These are phyloP conservation scores for Sanghuangporus baumii DNA, from an alignment of 1,284 basidiomycete genomes.

Conservation along the genomic window DNA sequence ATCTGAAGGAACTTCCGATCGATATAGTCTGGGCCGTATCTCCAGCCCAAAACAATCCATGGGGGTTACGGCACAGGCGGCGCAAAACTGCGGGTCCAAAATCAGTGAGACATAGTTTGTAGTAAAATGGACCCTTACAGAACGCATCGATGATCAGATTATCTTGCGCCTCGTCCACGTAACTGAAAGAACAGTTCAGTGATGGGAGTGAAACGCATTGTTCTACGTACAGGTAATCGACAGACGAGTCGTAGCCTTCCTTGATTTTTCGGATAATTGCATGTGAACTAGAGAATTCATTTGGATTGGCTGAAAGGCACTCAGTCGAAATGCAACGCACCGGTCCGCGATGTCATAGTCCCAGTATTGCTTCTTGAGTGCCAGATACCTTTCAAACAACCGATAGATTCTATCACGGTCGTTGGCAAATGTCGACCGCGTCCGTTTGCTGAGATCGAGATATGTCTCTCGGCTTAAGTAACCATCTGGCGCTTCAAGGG, in stretches of 20 bases:
- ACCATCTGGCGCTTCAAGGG: slow-evolving; percentile 31
- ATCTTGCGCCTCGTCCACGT: slow-evolving; percentile 71
- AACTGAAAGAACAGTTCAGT: slow-evolving; percentile 34
- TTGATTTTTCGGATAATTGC: slow-evolving; percentile 39
- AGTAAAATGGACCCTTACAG: slow-evolving; percentile 33
- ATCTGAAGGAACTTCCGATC: slow-evolving; percentile 64
- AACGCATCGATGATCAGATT: slow-evolving; percentile 62
- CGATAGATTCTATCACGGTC: slow-evolving; percentile 45
- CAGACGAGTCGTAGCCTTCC: slow-evolving; percentile 25
- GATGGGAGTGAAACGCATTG: background rate
- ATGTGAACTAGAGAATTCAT: slow-evolving; percentile 37
- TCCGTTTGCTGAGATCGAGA: slow-evolving; percentile 40
- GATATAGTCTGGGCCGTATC: slow-evolving; percentile 77
- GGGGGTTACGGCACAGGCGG: slow-evolving; percentile 51
- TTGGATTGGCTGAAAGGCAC: background rate
- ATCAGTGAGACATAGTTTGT: background rate
- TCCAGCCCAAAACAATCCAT: slow-evolving; percentile 73
- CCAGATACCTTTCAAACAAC: slow-evolving; percentile 51
- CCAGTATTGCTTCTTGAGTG: slow-evolving; percentile 37
- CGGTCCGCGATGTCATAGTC: slow-evolving; percentile 62
- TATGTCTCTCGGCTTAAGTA: slow-evolving; percentile 44
- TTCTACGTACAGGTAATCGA: slow-evolving; percentile 52
- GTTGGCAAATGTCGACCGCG: slow-evolving; percentile 48
- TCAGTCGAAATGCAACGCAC: slow-evolving; percentile 25
- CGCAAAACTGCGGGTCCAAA: slow-evolving; percentile 44